Conservation (phyloP, 2,329 filamentous ascomycete species). For the Albophoma yamanashiensis region DNA sequence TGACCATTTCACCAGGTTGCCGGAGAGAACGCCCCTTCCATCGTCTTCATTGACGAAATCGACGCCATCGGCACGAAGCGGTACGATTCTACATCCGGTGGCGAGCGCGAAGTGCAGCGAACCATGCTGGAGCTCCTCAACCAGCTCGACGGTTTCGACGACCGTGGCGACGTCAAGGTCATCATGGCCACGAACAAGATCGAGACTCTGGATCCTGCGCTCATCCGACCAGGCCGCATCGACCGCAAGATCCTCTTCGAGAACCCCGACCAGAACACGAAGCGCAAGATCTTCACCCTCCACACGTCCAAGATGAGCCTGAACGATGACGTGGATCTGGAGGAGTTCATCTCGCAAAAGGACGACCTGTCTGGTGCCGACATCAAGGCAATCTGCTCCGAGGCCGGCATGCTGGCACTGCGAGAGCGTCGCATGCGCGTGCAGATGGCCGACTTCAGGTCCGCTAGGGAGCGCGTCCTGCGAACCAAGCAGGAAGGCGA, state of each 20-base stretch:
- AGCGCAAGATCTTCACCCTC: constrained; percentile 94
- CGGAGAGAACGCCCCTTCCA: constrained; percentile 89
- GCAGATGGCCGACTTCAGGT: constrained; percentile 95
- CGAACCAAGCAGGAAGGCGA: constrained; percentile 99
- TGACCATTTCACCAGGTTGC: constrained; percentile 51
- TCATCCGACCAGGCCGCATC: constrained; percentile 95
- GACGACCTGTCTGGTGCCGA: constrained; percentile 95
- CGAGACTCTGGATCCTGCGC: constrained; percentile 86
- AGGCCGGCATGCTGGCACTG: constrained; percentile 88
- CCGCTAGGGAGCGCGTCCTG: constrained; percentile 85
- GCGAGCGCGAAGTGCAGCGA: constrained; percentile 93
- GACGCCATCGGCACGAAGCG: constrained; percentile 98
- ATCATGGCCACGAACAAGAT: constrained; percentile 99
- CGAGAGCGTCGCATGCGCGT: constrained; percentile 95
- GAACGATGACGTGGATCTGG: constrained; percentile 91
- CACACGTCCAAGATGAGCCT: constrained; percentile 99
- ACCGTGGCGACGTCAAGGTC: constrained; percentile 97
- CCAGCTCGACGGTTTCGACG: constrained; percentile 97
- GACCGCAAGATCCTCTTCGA: constrained; percentile 87
- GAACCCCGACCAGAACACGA: constrained; percentile 70
- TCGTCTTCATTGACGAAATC: constrained; percentile 99
- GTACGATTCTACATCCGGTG: constrained; percentile 93
- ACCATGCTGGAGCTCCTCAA: constrained; percentile 98
- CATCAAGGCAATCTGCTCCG: constrained; percentile 98
- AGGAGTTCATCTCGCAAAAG: constrained; percentile 98